These are phyloP conservation scores for Saccharomycopsis schoenii DNA, from an alignment of 805 yeast species.

Conservation along the genomic window DNA sequence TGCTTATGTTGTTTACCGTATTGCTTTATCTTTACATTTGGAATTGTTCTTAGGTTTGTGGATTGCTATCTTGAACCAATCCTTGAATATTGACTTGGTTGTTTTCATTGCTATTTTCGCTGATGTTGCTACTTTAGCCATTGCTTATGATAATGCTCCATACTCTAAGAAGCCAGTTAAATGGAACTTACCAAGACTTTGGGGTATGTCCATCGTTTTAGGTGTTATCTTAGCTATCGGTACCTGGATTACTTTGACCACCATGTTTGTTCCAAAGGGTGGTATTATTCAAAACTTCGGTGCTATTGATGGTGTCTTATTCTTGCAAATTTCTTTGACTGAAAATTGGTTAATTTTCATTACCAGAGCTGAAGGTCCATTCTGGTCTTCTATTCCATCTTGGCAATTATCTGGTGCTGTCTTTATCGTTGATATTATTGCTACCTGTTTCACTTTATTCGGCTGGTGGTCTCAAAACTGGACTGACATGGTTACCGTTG, in stretches of 20 bases:
- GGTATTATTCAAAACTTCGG: constrained; percentile 96
- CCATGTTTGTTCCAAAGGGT: constrained; percentile 83
- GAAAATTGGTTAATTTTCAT: constrained; percentile 97
- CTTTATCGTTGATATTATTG: constrained; percentile 77
- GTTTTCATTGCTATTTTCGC: constrained; percentile 96
- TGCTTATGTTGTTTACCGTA: constrained; percentile 96
- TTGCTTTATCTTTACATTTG: constrained; percentile 89
- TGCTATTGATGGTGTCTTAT: constrained; percentile 84
- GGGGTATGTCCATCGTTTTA: constrained; percentile 91
- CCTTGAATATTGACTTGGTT: constrained; percentile 81
- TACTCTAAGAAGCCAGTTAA: constrained; percentile 87
- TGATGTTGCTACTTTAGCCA: constrained; percentile 93
- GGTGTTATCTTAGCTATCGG: constrained; percentile 83
- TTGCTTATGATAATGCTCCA: constrained; percentile 97
- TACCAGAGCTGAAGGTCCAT: constrained; percentile 96
- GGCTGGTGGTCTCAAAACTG: constrained; percentile 98
- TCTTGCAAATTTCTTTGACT: constrained; percentile 88
- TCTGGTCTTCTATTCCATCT: constrained; percentile 94
- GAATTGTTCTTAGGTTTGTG: constrained; percentile 92
- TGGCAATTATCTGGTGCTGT: constrained; percentile 97
- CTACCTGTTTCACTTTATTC: constrained; percentile 85
- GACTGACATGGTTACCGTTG: constrained; percentile 92
- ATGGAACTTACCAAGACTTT: constrained; percentile 94
- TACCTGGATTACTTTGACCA: constrained; percentile 90
- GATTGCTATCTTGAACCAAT: constrained; percentile 87